Evolutionary conservation across 805 yeast species (phyloP).

Genomic region (Isabelozyma rhagii): DNA sequence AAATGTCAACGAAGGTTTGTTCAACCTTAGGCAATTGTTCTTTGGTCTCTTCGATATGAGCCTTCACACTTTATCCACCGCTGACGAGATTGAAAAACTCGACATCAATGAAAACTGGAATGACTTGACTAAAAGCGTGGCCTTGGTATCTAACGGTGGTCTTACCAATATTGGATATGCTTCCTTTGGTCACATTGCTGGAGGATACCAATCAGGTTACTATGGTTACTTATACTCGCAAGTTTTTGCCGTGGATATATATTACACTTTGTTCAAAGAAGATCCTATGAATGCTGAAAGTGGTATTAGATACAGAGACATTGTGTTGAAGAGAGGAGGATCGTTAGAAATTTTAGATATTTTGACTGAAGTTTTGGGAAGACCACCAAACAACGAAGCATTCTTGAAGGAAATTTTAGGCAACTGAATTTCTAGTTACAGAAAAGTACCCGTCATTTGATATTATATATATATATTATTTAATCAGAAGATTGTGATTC

Average conservation of each 20-base stretch:
- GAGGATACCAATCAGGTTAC: constrained; percentile 83
- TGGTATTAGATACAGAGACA: constrained; percentile 70
- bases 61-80: constrained; percentile 51
- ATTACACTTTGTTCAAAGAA: constrained; percentile 60
- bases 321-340: constrained; percentile 70
- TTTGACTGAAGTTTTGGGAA: constrained; percentile 64
- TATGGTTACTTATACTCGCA: constrained; percentile 86
- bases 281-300: constrained; percentile 62
- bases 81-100: constrained; percentile 39
- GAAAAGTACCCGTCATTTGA: neutral
- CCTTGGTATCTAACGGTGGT: constrained; percentile 56
- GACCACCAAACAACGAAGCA: constrained; percentile 72
- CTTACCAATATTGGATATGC: constrained; percentile 62
- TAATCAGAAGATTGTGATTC: constrained; percentile 57
- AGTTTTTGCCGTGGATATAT: constrained; percentile 83
- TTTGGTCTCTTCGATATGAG: constrained; percentile 77
- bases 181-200: constrained; percentile 75
- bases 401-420: constrained; percentile 61
- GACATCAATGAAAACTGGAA: constrained; percentile 65
- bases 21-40: constrained; percentile 71
- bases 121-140: constrained; percentile 57
- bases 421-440: neutral
- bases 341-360: constrained; percentile 65
- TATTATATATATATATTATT: neutral
- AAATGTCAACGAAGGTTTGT: constrained; percentile 73